Percentiles rank a stretch among this genome's conserved stretches.
These are phyloP conservation scores for Cadophora malorum DNA, from an alignment of 2,329 filamentous ascomycete species.

Conservation along the genomic window DNA sequence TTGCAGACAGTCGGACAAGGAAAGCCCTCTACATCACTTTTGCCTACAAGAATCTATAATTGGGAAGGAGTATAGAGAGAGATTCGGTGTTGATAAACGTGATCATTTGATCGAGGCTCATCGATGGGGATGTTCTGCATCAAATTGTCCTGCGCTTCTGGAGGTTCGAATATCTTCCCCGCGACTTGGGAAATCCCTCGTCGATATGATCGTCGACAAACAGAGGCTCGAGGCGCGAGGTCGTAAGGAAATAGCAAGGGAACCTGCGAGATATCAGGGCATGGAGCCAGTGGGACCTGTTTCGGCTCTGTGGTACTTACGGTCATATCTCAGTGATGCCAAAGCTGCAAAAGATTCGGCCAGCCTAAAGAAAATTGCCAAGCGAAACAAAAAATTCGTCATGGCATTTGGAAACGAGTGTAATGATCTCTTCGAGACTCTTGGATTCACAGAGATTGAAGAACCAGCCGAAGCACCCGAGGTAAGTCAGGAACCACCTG, in stretches of 20 bases:
- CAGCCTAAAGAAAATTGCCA: slow-evolving; percentile 60
- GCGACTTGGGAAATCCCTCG: slow-evolving; percentile 54
- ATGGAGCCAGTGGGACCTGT: slow-evolving; percentile 57
- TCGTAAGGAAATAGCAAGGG: slow-evolving; percentile 55
- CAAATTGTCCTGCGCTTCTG: slow-evolving; percentile 60
- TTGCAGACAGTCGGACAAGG: slow-evolving; percentile 47
- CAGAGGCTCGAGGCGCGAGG: slow-evolving; percentile 58
- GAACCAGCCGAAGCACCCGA: slow-evolving; percentile 44
- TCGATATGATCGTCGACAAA: slow-evolving; percentile 60
- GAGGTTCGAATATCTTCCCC: slow-evolving; percentile 59
- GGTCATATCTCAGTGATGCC: slow-evolving; percentile 65
- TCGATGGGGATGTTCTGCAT: slow-evolving; percentile 64
- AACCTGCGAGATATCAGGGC: slow-evolving; percentile 58
- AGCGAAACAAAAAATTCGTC: slow-evolving; percentile 68
- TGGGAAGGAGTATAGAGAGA: slow-evolving; percentile 43
- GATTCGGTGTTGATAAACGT: slow-evolving; percentile 40
- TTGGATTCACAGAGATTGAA: slow-evolving; percentile 59
- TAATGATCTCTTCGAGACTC: slow-evolving; percentile 59
- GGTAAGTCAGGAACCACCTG: slow-evolving; percentile 43
- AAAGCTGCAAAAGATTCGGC: slow-evolving; percentile 52
- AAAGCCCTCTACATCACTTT: slow-evolving; percentile 68
- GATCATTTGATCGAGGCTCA: slow-evolving; percentile 49
- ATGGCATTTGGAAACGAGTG: slow-evolving; percentile 69
- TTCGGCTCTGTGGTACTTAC: slow-evolving; percentile 61
- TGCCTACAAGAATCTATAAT: slow-evolving; percentile 48